Evolutionary conservation across 75 land plant species (phyloP).

Genomic region (Sequoiadendron giganteum): DNA sequence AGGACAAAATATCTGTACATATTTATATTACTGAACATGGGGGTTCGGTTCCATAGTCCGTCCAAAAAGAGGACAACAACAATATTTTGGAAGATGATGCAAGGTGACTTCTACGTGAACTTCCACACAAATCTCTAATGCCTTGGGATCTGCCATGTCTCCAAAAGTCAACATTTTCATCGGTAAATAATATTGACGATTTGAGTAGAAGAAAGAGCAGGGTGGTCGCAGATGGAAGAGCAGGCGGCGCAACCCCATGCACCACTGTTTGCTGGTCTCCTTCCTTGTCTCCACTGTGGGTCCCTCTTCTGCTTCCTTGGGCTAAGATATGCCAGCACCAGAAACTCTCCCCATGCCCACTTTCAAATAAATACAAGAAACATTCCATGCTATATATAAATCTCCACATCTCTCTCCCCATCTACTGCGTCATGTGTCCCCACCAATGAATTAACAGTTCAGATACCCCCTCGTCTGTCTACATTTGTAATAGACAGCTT

Average conservation of each 20-base stretch:
- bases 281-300: constrained; percentile 2
- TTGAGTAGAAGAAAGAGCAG: neutral
- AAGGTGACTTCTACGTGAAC: too few species aligned
- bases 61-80: too few species aligned
- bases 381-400: neutral
- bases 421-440: neutral
- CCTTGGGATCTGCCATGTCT: too few species aligned
- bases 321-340: neutral
- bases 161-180: too few species aligned
- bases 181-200: neutral
- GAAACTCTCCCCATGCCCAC: neutral
- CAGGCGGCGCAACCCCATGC: constrained; percentile 14
- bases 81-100: too few species aligned
- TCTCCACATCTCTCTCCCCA: neutral
- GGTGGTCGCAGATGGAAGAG: constrained; percentile 2
- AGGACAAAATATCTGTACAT: too few species aligned
- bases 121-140: too few species aligned
- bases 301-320: constrained; percentile 6
- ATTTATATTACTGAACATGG: too few species aligned
- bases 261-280: constrained; percentile 10
- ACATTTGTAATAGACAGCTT: neutral
- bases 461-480: neutral
- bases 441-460: too few species aligned
- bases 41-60: too few species aligned
- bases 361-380: neutral